These are phyloP conservation scores for Cercospora sesami DNA, from an alignment of 2,329 filamentous ascomycete genomes.

Conservation along the genomic window DNA sequence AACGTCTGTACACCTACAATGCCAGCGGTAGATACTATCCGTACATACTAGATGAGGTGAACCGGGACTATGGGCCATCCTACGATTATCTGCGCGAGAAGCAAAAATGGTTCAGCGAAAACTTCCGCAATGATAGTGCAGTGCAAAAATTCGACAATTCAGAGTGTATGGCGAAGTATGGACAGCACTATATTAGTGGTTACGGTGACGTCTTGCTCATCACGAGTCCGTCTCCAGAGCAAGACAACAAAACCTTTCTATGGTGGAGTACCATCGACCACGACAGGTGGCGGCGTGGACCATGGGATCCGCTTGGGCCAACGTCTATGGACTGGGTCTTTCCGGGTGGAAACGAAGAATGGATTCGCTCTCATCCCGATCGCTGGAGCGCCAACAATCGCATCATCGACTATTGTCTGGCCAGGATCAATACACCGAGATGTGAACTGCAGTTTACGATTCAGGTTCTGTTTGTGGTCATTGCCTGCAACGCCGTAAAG, in stretches of 20 bases:
- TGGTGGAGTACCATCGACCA: not conserved
- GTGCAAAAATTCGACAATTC: not conserved
- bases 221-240: not conserved
- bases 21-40: not conserved
- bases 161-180: not conserved
- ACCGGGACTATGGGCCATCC: not conserved
- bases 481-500: conserved; percentile 21
- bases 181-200: not conserved
- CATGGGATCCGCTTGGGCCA: not conserved
- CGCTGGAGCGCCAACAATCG: not conserved
- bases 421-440: conserved; percentile 4
- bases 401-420: conserved; percentile 26
- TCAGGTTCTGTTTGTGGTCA: conserved; percentile 20
- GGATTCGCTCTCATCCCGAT: not conserved
- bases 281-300: not conserved
- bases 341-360: not conserved
- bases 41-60: not conserved
- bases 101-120: not conserved
- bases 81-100: not conserved
- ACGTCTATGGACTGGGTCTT: not conserved
- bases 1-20: not conserved
- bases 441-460: conserved; percentile 24
- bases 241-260: not conserved
- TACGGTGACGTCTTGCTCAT: not conserved
- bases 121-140: not conserved